These are phyloP conservation scores for Pseudopithomyces chartarum DNA, from an alignment of 2,329 filamentous ascomycete species.

Conservation along the genomic window DNA sequence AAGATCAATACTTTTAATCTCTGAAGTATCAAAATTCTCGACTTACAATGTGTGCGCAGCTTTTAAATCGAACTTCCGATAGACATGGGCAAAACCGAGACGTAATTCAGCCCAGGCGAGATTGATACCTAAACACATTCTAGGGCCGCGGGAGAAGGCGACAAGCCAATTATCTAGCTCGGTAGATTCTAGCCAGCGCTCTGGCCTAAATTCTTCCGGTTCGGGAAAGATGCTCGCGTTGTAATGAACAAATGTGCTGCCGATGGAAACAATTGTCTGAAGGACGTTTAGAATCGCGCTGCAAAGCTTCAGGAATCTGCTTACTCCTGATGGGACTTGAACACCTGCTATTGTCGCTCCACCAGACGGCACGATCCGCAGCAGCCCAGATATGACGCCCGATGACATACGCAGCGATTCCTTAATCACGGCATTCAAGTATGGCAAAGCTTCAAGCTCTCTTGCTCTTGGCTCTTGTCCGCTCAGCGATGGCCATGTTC, in stretches of 20 bases:
- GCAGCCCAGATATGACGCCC: slow-evolving; percentile 35
- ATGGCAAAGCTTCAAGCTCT: not conserved
- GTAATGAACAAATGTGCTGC: slow-evolving; percentile 41
- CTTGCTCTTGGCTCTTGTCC: slow-evolving; percentile 22
- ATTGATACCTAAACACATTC: slow-evolving; percentile 41
- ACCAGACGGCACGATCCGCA: slow-evolving; percentile 27
- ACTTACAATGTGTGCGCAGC: slow-evolving; percentile 26
- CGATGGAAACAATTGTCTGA: slow-evolving; percentile 33
- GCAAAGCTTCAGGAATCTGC: not conserved
- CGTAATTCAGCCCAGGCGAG: slow-evolving; percentile 43
- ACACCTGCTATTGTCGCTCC: slow-evolving; percentile 28
- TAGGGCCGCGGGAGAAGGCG: slow-evolving; percentile 42
- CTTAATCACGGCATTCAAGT: slow-evolving; percentile 38
- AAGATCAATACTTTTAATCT: not conserved
- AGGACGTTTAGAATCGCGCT: not conserved
- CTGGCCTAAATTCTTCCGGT: not conserved
- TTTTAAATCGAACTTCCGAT: slow-evolving; percentile 38
- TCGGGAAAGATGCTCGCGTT: slow-evolving; percentile 17
- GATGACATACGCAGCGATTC: slow-evolving; percentile 46
- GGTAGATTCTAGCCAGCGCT: slow-evolving; percentile 6
- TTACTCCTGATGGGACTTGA: slow-evolving; percentile 26
- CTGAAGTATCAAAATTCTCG: not conserved
- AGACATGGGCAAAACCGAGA: slow-evolving; percentile 34
- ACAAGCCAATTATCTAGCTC: slow-evolving; percentile 37
- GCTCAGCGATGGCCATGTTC: slow-evolving; percentile 43